Conservation (phyloP, 805 yeast species). For the Saccharomyces eubayanus region DNA sequence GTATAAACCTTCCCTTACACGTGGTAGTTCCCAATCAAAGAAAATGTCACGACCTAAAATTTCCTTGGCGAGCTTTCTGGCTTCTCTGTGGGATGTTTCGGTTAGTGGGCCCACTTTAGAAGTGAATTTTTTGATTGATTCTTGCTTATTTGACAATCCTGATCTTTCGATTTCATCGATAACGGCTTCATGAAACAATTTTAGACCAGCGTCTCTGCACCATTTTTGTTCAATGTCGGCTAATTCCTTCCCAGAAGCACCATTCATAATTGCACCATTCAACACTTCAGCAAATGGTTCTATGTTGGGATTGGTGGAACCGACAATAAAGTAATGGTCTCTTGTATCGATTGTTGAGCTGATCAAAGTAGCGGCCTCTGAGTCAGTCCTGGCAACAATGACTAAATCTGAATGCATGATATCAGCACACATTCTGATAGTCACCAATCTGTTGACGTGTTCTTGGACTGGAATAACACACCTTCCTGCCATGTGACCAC, state of each 20-base stretch:
- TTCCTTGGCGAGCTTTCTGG: constrained; percentile 64
- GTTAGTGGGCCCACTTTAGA: constrained; percentile 66
- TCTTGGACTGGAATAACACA: constrained; percentile 96
- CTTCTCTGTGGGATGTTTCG: constrained; percentile 69
- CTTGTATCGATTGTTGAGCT: constrained; percentile 90
- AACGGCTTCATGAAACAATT: constrained; percentile 86
- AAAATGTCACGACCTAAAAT: constrained; percentile 72
- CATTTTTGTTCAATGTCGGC: constrained; percentile 73
- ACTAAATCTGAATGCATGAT: constrained; percentile 80
- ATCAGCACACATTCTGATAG: constrained; percentile 92
- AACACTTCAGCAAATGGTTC: constrained; percentile 62
- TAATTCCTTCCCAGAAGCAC: constrained; percentile 63
- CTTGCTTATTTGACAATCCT: constrained; percentile 43
- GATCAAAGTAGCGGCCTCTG: constrained; percentile 93
- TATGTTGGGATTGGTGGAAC: constrained; percentile 78
- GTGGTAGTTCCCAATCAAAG: constrained; percentile 92
- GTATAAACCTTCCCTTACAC: constrained; percentile 96
- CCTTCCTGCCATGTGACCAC: constrained; percentile 99
- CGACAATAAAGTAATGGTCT: constrained; percentile 87
- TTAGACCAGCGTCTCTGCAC: constrained; percentile 73
- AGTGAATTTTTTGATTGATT: constrained; percentile 57
- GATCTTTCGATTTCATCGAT: constrained; percentile 67
- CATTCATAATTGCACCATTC: constrained; percentile 69
- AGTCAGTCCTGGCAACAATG: constrained; percentile 91
- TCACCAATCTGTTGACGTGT: constrained; percentile 88